A percentile compares a stretch with the other conserved stretches of the same genome.
phyloP scores from a whole-genome alignment of 176 grass and related monocot genomes.

The Bromus sterilis region DNA sequence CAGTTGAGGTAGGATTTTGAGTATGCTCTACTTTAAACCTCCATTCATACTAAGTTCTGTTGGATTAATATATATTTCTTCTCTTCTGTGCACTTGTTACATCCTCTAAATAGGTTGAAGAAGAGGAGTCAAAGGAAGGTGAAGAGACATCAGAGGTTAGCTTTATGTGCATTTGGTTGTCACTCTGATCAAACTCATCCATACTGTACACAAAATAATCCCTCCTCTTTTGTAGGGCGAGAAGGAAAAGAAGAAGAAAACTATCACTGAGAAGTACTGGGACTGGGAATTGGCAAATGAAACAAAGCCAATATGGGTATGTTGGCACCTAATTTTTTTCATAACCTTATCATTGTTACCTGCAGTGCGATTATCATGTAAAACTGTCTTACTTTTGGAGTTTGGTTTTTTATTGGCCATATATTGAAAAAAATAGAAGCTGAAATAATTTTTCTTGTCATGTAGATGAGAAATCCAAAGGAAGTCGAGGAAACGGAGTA shows the following conservation, averaged over 20 bases:
- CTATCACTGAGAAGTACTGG: constrained; percentile 91
- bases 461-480: constrained; percentile 88
- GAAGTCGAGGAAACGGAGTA: constrained; percentile 75
- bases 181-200: background rate
- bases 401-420: background rate
- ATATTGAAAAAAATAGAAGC: background rate
- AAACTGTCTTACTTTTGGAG: background rate
- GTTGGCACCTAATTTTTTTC: background rate
- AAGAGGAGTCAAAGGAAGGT: constrained; percentile 68
- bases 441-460: background rate
- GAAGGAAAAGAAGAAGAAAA: constrained; percentile 83
- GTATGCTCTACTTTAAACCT: background rate
- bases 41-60: background rate
- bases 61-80: background rate
- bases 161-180: background rate
- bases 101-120: constrained; percentile 53
- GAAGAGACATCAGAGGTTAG: constrained; percentile 61
- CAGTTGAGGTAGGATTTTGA: constrained; percentile 53
- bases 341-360: background rate
- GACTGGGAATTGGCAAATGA: constrained; percentile 92
- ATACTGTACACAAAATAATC: background rate
- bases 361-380: background rate
- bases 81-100: background rate
- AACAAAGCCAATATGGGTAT: constrained; percentile 92
- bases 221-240: constrained; percentile 43